Percentiles rank a stretch among this genome's conserved stretches.
Evolutionary conservation across 768 basidiomycete species (phyloP).

Genomic region (Psilocybe subaeruginosa): DNA sequence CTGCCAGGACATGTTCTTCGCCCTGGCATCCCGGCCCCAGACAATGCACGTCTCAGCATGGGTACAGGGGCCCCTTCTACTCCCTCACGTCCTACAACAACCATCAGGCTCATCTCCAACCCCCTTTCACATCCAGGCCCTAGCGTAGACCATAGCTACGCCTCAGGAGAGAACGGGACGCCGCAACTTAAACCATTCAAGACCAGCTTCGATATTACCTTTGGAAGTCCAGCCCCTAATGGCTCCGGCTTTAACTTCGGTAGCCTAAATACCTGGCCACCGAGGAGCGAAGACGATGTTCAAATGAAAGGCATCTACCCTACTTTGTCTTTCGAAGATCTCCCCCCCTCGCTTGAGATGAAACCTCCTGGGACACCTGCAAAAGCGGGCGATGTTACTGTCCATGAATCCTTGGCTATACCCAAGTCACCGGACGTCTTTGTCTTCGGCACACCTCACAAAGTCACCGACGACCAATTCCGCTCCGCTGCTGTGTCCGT

Average conservation of each 20-base stretch:
- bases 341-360: constrained; percentile 22
- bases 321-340: constrained; percentile 36
- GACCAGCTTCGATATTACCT: constrained; percentile 69
- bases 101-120: constrained; percentile 52
- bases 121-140: constrained; percentile 21
- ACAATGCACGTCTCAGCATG: constrained; percentile 62
- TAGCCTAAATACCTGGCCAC: constrained; percentile 35
- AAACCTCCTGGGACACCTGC: constrained; percentile 1
- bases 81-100: constrained; percentile 50
- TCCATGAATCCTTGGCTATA: not conserved
- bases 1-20: constrained; percentile 63
- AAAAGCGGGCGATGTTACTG: not conserved
- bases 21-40: constrained; percentile 63
- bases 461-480: constrained; percentile 69
- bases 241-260: constrained; percentile 24
- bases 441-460: constrained; percentile 77
- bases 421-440: constrained; percentile 49
- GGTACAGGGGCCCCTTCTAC: constrained; percentile 43
- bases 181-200: constrained; percentile 69
- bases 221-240: constrained; percentile 51
- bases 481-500: constrained; percentile 67
- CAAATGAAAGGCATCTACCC: constrained; percentile 40
- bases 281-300: constrained; percentile 21
- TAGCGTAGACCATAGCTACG: constrained; percentile 20
- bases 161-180: constrained; percentile 37